Percentiles rank a stretch among this genome's conserved stretches.
Conservation (phyloP, 805 yeast genomes). For the Wickerhamiella qilinensis region DNA sequence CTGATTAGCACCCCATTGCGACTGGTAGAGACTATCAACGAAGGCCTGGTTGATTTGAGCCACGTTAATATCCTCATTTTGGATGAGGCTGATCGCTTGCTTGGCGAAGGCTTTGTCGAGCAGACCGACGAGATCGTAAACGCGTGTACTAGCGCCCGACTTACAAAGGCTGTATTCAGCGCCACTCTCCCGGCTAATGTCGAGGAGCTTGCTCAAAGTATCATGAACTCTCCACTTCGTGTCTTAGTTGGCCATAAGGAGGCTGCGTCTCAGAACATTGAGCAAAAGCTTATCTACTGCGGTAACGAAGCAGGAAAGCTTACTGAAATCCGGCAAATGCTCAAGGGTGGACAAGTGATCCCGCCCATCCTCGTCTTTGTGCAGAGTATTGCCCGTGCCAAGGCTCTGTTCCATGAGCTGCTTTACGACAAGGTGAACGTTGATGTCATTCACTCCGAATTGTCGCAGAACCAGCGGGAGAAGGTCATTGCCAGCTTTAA, state of each 20-base stretch:
- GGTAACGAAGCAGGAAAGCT: conserved; percentile 95
- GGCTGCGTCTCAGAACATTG: conserved; percentile 73
- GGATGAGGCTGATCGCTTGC: conserved; percentile 92
- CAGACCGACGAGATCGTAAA: conserved; percentile 79
- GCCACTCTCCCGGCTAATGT: conserved; percentile 93
- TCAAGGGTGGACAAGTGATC: conserved; percentile 54
- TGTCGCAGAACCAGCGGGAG: conserved; percentile 77
- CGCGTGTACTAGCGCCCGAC: conserved; percentile 27
- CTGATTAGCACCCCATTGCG: conserved; percentile 80
- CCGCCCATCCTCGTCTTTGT: conserved; percentile 90
- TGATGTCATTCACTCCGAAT: conserved; percentile 90
- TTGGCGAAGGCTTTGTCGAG: conserved; percentile 72
- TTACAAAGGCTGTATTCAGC: conserved; percentile 70
- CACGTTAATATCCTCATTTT: conserved; percentile 61
- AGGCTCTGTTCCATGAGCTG: conserved; percentile 85
- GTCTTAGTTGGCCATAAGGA: conserved; percentile 86
- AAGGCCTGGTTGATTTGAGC: conserved; percentile 41
- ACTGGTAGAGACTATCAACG: conserved; percentile 59
- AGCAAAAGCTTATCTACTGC: conserved; percentile 68
- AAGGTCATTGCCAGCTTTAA: conserved; percentile 70
- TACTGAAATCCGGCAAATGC: conserved; percentile 76
- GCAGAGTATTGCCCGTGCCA: conserved; percentile 85
- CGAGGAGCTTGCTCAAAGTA: conserved; percentile 70
- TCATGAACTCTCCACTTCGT: conserved; percentile 76
- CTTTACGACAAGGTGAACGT: conserved; percentile 83